phyloP scores from a whole-genome alignment of 1,139 yeast genomes.

The Geotrichum candidum region DNA sequence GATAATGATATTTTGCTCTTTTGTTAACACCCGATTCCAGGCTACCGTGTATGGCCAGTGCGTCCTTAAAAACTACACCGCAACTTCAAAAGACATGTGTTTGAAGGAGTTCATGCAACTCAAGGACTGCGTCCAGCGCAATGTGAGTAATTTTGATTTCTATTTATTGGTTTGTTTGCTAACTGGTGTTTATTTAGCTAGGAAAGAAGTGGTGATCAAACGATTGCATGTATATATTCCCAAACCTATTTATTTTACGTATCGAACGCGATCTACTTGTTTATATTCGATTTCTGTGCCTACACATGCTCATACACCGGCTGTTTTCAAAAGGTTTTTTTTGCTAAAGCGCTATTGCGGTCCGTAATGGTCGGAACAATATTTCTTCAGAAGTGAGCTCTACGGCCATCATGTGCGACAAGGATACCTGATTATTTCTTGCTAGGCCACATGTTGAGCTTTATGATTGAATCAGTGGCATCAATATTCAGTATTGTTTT shows the following conservation, averaged over 20 bases:
- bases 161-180: no score
- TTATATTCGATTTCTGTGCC: background rate
- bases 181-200: background rate
- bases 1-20: background rate
- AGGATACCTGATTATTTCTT: no score
- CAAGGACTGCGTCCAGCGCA: constrained; percentile 49
- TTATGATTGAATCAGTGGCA: no score
- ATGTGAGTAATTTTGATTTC: constrained; percentile 26
- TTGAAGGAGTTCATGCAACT: constrained; percentile 51
- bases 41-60: constrained; percentile 52
- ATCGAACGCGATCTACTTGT: background rate
- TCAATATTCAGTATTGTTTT: no score
- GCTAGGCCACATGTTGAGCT: no score
- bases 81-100: constrained; percentile 52
- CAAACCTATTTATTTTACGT: background rate
- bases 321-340: no score
- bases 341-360: background rate
- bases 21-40: background rate
- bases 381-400: no score
- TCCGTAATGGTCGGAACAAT: no score
- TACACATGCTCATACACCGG: no score
- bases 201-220: background rate
- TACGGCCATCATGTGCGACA: no score
- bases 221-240: background rate
- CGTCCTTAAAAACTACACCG: constrained; percentile 49